Evolutionary conservation across 164 flowering plant genomes (phyloP).

Genomic region (Vitis rotundifolia): DNA sequence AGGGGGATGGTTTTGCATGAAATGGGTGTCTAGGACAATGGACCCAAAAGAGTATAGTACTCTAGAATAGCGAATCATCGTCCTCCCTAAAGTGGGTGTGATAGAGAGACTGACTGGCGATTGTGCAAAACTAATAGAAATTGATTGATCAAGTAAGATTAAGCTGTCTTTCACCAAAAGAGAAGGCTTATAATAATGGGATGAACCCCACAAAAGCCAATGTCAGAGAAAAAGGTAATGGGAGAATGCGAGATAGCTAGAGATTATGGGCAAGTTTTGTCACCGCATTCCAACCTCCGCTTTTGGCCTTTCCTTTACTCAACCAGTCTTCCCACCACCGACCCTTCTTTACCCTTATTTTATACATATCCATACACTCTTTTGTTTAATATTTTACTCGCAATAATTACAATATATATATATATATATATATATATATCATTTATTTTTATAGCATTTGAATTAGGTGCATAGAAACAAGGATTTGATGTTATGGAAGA

Average conservation of each 20-base stretch:
- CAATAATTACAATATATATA: too few relatives aligned
- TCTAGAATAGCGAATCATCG: too few relatives aligned
- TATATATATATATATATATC: too few relatives aligned
- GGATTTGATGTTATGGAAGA: too few relatives aligned
- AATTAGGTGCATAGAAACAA: background rate
- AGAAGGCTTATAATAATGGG: background rate
- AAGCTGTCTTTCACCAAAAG: background rate
- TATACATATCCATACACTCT: too few relatives aligned
- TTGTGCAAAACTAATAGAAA: background rate
- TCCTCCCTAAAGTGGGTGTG: background rate
- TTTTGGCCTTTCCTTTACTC: background rate
- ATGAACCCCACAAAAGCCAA: background rate
- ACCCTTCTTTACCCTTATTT: background rate
- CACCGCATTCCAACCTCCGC: background rate
- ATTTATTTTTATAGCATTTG: too few relatives aligned
- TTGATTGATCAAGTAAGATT: background rate
- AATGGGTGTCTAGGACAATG: too few relatives aligned
- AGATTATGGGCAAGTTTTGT: slow-evolving; percentile 14
- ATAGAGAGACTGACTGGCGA: background rate
- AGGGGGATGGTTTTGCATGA: too few relatives aligned
- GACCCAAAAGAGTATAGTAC: too few relatives aligned
- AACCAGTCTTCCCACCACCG: background rate
- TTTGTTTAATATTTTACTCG: too few relatives aligned
- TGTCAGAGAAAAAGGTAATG: background rate
- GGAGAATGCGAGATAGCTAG: background rate